Evolutionary conservation across 768 basidiomycete genomes (phyloP).

Genomic region (Gymnopilus junonius): DNA sequence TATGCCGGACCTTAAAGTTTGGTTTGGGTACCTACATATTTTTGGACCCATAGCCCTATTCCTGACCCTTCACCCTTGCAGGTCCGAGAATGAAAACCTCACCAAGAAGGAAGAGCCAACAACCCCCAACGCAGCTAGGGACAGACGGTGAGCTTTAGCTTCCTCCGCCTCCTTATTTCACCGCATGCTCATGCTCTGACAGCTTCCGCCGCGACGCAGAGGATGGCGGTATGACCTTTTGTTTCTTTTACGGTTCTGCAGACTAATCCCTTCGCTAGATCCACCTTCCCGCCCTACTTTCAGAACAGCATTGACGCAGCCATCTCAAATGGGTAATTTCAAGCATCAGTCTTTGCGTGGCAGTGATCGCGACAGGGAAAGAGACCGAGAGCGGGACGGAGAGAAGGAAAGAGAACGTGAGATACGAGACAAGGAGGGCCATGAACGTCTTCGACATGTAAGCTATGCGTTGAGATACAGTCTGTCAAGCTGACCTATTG

Average conservation of each 20-base stretch:
- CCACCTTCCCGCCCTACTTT: conserved; percentile 67
- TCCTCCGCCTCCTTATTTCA: not conserved
- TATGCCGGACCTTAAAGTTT: conserved; percentile 84
- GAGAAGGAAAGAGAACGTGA: conserved; percentile 65
- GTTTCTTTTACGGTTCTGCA: not conserved
- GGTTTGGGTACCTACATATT: conserved; percentile 77
- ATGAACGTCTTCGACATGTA: conserved; percentile 79
- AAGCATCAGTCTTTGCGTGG: conserved; percentile 84
- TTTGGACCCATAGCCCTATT: conserved; percentile 26
- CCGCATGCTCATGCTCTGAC: conserved; percentile 18
- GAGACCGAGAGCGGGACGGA: conserved; percentile 49
- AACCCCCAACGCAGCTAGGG: conserved; percentile 56
- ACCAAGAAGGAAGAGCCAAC: conserved; percentile 72
- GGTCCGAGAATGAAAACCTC: conserved; percentile 66
- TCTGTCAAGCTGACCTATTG: conserved; percentile 7
- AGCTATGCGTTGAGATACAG: conserved; percentile 30
- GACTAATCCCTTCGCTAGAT: conserved; percentile 37
- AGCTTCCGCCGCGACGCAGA: conserved; percentile 82
- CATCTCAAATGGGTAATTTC: conserved; percentile 93
- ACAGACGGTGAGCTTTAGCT: conserved; percentile 58
- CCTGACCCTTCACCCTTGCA: conserved; percentile 28
- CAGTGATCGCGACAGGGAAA: conserved; percentile 59
- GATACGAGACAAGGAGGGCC: conserved; percentile 73
- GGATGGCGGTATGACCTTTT: conserved; percentile 59
- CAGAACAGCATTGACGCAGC: conserved; percentile 74